These are phyloP conservation scores for Chamaecrista fasciculata DNA, from an alignment of 306 rosid genomes.

Conservation along the genomic window DNA sequence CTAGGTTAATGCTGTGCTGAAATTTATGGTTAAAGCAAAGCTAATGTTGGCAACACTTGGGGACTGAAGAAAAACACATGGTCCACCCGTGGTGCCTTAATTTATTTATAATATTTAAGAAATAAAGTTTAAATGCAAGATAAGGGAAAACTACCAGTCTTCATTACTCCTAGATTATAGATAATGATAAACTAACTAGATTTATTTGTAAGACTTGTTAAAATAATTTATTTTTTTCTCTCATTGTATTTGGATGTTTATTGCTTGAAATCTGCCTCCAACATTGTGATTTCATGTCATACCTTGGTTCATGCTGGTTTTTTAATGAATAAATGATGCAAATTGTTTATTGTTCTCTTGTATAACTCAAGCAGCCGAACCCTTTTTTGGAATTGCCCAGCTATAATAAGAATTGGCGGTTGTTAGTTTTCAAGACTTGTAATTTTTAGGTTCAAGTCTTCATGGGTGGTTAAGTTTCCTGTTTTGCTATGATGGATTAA, in stretches of 20 bases:
- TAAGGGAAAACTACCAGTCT: background rate
- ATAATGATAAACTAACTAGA: no score
- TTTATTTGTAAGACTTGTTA: no score
- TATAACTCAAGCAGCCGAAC: slow-evolving; percentile 23
- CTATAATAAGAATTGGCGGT: background rate
- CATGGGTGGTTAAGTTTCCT: slow-evolving; percentile 17
- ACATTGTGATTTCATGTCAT: slow-evolving; percentile 10
- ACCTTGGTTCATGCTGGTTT: slow-evolving; percentile 22
- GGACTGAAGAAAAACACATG: no score
- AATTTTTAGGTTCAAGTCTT: slow-evolving; percentile 4
- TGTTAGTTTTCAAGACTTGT: background rate
- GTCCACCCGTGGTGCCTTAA: no score
- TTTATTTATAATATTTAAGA: no score
- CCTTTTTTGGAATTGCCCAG: slow-evolving; percentile 13
- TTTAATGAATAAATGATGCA: background rate
- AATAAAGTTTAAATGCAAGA: background rate
- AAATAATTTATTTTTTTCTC: no score
- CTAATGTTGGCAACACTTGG: background rate
- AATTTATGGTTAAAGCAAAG: background rate
- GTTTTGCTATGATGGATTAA: slow-evolving; percentile 7
- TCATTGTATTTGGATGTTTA: slow-evolving; percentile 18
- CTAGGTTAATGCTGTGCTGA: background rate
- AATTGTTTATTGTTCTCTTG: slow-evolving; percentile 20
- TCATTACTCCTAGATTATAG: no score
- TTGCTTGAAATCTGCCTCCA: slow-evolving; percentile 22